A percentile compares a stretch with the other conserved stretches of the same genome.
These are phyloP conservation scores for Crepidotus variabilis DNA, from an alignment of 768 basidiomycete species.

Conservation along the genomic window DNA sequence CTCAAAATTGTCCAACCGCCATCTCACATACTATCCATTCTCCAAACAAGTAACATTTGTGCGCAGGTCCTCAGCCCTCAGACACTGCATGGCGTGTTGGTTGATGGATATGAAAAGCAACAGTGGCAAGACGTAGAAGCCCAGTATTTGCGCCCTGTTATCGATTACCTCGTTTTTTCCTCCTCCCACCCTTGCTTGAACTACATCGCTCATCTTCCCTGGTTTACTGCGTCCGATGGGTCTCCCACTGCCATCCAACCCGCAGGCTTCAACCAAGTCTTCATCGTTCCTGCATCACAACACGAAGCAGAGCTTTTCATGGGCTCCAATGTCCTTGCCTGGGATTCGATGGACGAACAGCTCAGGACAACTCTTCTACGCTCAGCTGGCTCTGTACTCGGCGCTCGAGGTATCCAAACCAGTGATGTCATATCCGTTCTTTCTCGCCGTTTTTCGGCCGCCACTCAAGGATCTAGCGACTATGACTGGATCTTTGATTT, in stretches of 20 bases:
- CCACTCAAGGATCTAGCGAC: not conserved
- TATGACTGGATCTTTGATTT: not conserved
- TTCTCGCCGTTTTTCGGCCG: not conserved
- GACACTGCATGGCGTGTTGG: constrained; percentile 2
- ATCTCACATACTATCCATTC: not conserved
- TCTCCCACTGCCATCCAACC: not conserved
- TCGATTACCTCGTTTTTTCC: constrained; percentile 13
- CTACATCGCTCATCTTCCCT: constrained; percentile 5
- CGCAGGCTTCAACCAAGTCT: not conserved
- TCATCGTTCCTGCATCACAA: constrained; percentile 1
- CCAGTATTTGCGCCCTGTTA: not conserved
- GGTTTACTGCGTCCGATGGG: constrained; percentile 5
- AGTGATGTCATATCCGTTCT: not conserved
- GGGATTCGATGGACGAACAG: not conserved
- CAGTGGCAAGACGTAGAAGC: not conserved
- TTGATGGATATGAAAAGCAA: not conserved
- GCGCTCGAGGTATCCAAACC: not conserved
- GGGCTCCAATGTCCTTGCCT: not conserved
- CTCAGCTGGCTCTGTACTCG: not conserved
- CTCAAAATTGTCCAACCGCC: not conserved
- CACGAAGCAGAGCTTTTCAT: constrained; percentile 5
- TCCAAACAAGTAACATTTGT: not conserved
- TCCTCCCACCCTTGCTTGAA: not conserved
- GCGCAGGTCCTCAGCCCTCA: constrained; percentile 1
- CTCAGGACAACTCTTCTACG: not conserved